Evolutionary conservation across 768 basidiomycete genomes (phyloP).

Genomic region (Boletellus sp.): DNA sequence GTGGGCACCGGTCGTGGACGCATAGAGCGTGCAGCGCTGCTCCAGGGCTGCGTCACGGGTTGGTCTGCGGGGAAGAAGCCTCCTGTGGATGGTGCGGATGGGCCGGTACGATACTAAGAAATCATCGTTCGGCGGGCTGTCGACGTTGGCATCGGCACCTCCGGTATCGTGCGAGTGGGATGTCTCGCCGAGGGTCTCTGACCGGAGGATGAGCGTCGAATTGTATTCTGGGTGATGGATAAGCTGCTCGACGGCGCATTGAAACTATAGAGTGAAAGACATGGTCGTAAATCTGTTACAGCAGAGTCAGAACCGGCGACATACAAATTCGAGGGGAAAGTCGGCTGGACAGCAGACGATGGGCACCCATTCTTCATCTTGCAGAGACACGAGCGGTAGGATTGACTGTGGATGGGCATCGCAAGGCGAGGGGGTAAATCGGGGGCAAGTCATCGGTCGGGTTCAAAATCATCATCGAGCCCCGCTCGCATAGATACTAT

Average conservation of each 20-base stretch:
- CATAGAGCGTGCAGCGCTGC: slow-evolving; percentile 77
- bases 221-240: slow-evolving; percentile 91
- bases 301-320: slow-evolving; percentile 5
- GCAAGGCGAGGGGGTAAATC: slow-evolving; percentile 24
- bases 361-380: slow-evolving; percentile 26
- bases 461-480: neutral
- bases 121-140: neutral
- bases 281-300: neutral
- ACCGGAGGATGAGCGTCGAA: slow-evolving; percentile 83
- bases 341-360: slow-evolving; percentile 40
- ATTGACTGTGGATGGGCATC: neutral
- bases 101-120: slow-evolving; percentile 39
- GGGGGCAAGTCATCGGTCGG: slow-evolving; percentile 9
- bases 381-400: slow-evolving; percentile 1
- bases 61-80: slow-evolving; percentile 74
- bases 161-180: slow-evolving; percentile 39
- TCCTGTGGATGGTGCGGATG: slow-evolving; percentile 58
- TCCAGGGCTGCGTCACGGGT: slow-evolving; percentile 69
- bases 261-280: slow-evolving; percentile 55
- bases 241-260: slow-evolving; percentile 64
- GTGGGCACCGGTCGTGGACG: slow-evolving; percentile 17
- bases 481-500: slow-evolving; percentile 12
- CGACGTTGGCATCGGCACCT: slow-evolving; percentile 7
- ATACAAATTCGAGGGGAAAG: slow-evolving; percentile 43
- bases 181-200: slow-evolving; percentile 52